Evolutionary conservation across 176 grass and related monocot genomes (phyloP), one percentile per base, ranked within the genome.

Genomic region (Urochloa ruziziensis): DNA sequence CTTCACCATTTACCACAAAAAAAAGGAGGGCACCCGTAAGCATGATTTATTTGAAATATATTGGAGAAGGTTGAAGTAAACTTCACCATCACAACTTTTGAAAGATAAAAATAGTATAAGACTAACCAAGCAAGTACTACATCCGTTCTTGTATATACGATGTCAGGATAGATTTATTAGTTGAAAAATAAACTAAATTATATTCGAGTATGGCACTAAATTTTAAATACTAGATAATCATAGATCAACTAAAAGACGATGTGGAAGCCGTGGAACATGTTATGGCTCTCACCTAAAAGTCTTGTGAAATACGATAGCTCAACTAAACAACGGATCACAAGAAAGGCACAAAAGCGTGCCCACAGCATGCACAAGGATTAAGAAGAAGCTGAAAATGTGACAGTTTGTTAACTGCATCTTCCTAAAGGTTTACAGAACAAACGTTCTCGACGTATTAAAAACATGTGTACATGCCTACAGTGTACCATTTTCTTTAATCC

Each of bases 301-400:
- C 5, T 28, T n/a, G 13, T 25, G 29, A 10, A 2, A 34, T 23
- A 89, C 25, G 77, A 85, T 77, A 7, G 83, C 56, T 85, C 53
- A 82, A 81, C 82, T 49, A 47, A 47, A 44, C 48, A 52, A 70
- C 7, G 25, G 44, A 71, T 86, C 88, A 89, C 83, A 85, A 70
- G 83, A 86, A 82, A 86, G 35, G 54, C 28, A 77, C 54, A 81
- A 75, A 85, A 85, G 82, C n/a, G 8, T 17, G 40, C 34, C 43
- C 5, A 19, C 46, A 69, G 15, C 77, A n/a, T n/a, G n/a, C n/a
- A 0, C 44, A 75, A 14, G 87, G 87, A 75, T 75, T 44, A 16
- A 14, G 10, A 60, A 5, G 17, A 32, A 28, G 40, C 61, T 49
- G 24, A 53, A 63, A 83, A 56, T 42, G 65, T 77, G 65, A 83